Conservation (phyloP, 805 yeast genomes). For the Candida vaughaniae region DNA sequence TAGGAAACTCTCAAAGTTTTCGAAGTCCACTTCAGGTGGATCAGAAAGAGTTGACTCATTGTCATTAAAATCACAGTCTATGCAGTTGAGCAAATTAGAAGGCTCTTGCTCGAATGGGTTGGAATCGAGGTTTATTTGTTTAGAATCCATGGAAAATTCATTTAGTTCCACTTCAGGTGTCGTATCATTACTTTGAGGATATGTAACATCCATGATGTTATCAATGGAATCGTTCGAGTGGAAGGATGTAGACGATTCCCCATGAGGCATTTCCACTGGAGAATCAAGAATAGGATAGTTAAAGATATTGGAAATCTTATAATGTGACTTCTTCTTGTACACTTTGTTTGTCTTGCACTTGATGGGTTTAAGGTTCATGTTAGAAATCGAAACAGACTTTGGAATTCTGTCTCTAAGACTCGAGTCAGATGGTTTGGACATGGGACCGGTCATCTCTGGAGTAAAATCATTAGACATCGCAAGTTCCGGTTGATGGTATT, state of each 20-base stretch:
- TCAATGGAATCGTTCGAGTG: conserved; percentile 4
- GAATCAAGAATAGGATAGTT: conserved; percentile 29
- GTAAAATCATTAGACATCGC: background rate
- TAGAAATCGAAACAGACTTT: conserved; percentile 31
- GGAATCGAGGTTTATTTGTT: conserved; percentile 1
- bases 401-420: conserved; percentile 2
- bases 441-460: background rate
- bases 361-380: conserved; percentile 40
- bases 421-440: background rate
- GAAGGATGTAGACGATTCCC: conserved; percentile 2
- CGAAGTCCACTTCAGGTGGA: conserved; percentile 15
- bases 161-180: conserved; percentile 10
- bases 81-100: background rate
- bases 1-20: conserved; percentile 30
- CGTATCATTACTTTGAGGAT: conserved; percentile 12
- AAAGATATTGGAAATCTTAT: conserved; percentile 37
- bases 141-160: conserved; percentile 3
- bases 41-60: conserved; percentile 14
- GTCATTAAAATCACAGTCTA: conserved; percentile 9
- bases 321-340: conserved; percentile 40
- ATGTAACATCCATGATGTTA: conserved; percentile 8
- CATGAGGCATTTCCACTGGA: conserved; percentile 13
- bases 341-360: conserved; percentile 31
- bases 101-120: conserved; percentile 6
- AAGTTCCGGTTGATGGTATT: conserved; percentile 8